Evolutionary conservation across 371 early-diverging fungal genomes (phyloP).

Genomic region (Basidiobolus meristosporus): DNA sequence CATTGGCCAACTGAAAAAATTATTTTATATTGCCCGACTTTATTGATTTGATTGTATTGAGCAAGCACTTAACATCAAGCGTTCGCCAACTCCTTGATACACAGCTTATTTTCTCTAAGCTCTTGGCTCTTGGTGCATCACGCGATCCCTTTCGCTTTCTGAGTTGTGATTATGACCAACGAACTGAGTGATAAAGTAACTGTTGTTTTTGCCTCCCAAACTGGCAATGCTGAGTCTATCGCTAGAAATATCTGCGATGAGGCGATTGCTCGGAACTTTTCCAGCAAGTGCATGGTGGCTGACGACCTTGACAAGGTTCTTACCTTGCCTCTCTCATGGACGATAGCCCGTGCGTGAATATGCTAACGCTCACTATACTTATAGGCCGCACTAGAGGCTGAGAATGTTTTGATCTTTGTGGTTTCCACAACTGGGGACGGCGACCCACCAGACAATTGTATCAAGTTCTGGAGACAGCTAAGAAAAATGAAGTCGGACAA

Average conservation of each 20-base stretch:
- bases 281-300: slow-evolving; percentile 31
- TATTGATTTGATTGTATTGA: background rate
- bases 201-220: slow-evolving; percentile 76
- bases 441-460: slow-evolving; percentile 83
- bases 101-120: background rate
- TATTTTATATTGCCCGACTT: no score
- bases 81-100: background rate
- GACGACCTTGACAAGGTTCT: slow-evolving; percentile 51
- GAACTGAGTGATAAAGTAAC: slow-evolving; percentile 7
- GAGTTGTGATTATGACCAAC: background rate
- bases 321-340: slow-evolving; percentile 4
- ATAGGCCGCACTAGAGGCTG: slow-evolving; percentile 16
- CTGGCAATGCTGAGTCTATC: slow-evolving; percentile 86
- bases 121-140: background rate
- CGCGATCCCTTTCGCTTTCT: no score
- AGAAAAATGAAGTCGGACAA: slow-evolving; percentile 32
- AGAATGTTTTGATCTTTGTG: slow-evolving; percentile 51
- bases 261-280: slow-evolving; percentile 47
- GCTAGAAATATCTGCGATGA: slow-evolving; percentile 61
- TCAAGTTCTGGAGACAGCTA: slow-evolving; percentile 69
- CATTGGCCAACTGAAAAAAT: no score
- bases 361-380: no score
- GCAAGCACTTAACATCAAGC: background rate
- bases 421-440: slow-evolving; percentile 90
- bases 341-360: background rate